A percentile compares a stretch with the other conserved stretches of the same genome.
Evolutionary conservation across 768 basidiomycete species (phyloP).

Genomic region (Termitomyces sp.): DNA sequence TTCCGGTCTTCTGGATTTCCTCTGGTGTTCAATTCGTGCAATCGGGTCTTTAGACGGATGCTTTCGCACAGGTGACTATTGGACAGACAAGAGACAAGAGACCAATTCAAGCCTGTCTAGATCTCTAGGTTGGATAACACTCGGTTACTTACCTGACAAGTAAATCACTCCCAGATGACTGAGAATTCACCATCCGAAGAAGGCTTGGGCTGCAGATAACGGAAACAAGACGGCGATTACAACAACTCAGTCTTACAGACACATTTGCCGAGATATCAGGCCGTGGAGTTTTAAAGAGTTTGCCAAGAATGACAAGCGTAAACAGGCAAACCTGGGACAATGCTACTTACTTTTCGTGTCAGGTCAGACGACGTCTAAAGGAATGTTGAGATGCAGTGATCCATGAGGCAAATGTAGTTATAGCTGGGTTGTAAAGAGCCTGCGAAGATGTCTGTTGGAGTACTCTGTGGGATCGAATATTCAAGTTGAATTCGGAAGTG

Average conservation of each 20-base stretch:
- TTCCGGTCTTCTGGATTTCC: background rate
- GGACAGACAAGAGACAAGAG: background rate
- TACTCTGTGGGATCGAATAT: background rate
- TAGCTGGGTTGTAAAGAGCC: background rate
- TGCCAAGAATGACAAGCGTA: background rate
- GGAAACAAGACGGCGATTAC: too few relatives aligned
- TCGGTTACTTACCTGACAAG: slow-evolving; percentile 1
- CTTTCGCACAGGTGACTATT: slow-evolving; percentile 6
- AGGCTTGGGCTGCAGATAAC: background rate
- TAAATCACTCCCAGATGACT: background rate
- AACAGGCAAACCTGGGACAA: background rate
- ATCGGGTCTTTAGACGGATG: slow-evolving; percentile 1
- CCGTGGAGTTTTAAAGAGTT: background rate
- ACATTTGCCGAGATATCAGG: background rate
- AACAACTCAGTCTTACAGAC: background rate
- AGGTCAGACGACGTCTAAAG: background rate
- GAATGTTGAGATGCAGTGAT: too few relatives aligned
- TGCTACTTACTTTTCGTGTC: too few relatives aligned
- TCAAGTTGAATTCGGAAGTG: background rate
- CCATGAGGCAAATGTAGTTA: background rate
- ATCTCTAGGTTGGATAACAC: background rate
- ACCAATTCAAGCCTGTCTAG: background rate
- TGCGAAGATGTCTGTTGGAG: background rate
- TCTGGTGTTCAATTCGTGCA: background rate
- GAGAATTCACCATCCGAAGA: background rate